These are phyloP conservation scores for Pichia pseudocactophila DNA, from an alignment of 805 yeast species.

Conservation along the genomic window DNA sequence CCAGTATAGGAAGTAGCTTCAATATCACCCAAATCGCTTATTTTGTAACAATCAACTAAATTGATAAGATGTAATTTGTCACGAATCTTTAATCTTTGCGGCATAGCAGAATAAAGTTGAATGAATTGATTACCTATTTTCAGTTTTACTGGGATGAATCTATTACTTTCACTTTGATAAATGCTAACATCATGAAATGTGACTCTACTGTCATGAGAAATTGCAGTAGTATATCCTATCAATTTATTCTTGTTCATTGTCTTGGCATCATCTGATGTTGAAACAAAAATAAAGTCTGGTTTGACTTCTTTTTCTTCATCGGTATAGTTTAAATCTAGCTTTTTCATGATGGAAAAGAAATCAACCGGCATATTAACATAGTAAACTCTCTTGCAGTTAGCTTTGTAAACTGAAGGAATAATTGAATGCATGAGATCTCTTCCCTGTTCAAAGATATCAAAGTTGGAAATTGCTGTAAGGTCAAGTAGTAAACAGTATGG, in stretches of 20 bases:
- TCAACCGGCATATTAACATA: constrained; percentile 39
- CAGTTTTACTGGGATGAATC: constrained; percentile 50
- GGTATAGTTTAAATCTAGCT: constrained; percentile 6
- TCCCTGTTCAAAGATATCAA: constrained; percentile 7
- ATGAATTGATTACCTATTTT: constrained; percentile 63
- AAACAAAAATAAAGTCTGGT: constrained; percentile 29
- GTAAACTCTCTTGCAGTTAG: constrained; percentile 45
- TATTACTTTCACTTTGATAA: constrained; percentile 39
- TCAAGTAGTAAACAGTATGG: constrained; percentile 58
- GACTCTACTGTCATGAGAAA: constrained; percentile 42
- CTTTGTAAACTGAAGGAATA: constrained; percentile 40
- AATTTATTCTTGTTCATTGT: constrained; percentile 38
- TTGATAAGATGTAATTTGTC: constrained; percentile 30
- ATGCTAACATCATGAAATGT: constrained; percentile 43
- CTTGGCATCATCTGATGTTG: constrained; percentile 38
- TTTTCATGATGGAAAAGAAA: constrained; percentile 14
- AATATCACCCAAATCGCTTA: constrained; percentile 34
- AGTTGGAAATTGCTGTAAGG: constrained; percentile 46
- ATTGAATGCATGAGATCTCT: constrained; percentile 22
- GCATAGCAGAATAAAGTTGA: constrained; percentile 43
- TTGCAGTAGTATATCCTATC: constrained; percentile 32
- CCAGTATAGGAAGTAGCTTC: constrained; percentile 36
- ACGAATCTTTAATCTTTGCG: constrained; percentile 31
- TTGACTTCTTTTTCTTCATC: constrained; percentile 1
- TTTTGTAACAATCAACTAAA: constrained; percentile 35